A percentile compares a stretch with the other conserved stretches of the same genome.
Evolutionary conservation across 495 filamentous ascomycete genomes (phyloP).

Genomic region (Hyaloscypha finlandica): DNA sequence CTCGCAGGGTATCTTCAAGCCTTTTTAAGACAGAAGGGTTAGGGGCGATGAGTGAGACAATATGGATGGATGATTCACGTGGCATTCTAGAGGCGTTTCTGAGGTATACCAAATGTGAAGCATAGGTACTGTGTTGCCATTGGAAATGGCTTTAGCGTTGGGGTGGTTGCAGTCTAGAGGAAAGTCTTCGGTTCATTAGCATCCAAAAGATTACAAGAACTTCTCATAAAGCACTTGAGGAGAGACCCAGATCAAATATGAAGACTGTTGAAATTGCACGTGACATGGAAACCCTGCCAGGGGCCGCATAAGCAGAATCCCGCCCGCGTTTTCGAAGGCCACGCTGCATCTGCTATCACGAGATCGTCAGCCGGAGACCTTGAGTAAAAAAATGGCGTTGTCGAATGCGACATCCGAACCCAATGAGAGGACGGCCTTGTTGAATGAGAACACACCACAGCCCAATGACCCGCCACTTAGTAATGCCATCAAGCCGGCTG

Average conservation of each 20-base stretch:
- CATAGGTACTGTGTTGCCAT: not conserved
- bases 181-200: not conserved
- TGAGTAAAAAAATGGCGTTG: not conserved
- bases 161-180: slow-evolving; percentile 1
- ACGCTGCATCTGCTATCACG: not conserved
- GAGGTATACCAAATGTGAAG: slow-evolving; percentile 16
- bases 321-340: no score
- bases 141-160: slow-evolving; percentile 12
- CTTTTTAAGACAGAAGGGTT: slow-evolving; percentile 39
- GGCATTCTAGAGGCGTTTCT: slow-evolving; percentile 29
- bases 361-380: not conserved
- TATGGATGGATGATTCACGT: slow-evolving; percentile 13
- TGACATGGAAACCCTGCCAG: not conserved
- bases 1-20: slow-evolving; percentile 50
- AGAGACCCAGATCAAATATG: not conserved
- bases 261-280: not conserved
- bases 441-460: slow-evolving; percentile 8
- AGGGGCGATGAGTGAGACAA: slow-evolving; percentile 3
- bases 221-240: not conserved
- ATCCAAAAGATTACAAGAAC: not conserved
- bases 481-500: not conserved
- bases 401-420: slow-evolving; percentile 6
- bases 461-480: not conserved
- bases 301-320: no score
- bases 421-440: slow-evolving; percentile 13